Evolutionary conservation across 441 rosid species (phyloP).

Genomic region (Syzygium syzygioides): DNA sequence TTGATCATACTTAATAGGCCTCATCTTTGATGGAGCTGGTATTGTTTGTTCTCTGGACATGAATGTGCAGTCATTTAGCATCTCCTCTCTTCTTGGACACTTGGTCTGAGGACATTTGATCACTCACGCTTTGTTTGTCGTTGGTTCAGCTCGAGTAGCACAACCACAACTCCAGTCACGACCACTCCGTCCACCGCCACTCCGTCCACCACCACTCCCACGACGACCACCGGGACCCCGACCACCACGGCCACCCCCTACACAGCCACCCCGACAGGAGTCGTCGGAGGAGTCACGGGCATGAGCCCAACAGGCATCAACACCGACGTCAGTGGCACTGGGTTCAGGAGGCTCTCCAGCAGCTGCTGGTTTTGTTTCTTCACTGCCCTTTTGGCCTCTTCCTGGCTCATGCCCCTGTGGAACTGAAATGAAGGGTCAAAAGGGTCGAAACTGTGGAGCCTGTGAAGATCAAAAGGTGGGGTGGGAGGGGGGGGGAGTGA

Average conservation of each 20-base stretch:
- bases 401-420: neutral
- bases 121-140: neutral
- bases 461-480: neutral
- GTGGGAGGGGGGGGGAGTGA: neutral
- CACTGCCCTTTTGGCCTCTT: slow-evolving; percentile 18
- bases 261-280: slow-evolving; percentile 52
- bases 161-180: neutral
- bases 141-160: slow-evolving; percentile 27
- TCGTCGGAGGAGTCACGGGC: slow-evolving; percentile 42
- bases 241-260: slow-evolving; percentile 34
- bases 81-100: neutral
- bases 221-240: slow-evolving; percentile 25
- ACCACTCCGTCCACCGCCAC: slow-evolving; percentile 15
- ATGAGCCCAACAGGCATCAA: slow-evolving; percentile 51
- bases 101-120: neutral
- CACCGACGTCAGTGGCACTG: slow-evolving; percentile 49
- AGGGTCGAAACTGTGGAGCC: neutral
- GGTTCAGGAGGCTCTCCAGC: slow-evolving; percentile 21
- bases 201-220: slow-evolving; percentile 23
- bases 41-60: neutral
- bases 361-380: slow-evolving; percentile 11
- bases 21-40: neutral
- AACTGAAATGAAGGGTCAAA: neutral
- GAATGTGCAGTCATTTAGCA: neutral
- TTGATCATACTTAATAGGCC: neutral